These are phyloP conservation scores for Mrakia gelida DNA, from an alignment of 768 basidiomycete species.

Conservation along the genomic window DNA sequence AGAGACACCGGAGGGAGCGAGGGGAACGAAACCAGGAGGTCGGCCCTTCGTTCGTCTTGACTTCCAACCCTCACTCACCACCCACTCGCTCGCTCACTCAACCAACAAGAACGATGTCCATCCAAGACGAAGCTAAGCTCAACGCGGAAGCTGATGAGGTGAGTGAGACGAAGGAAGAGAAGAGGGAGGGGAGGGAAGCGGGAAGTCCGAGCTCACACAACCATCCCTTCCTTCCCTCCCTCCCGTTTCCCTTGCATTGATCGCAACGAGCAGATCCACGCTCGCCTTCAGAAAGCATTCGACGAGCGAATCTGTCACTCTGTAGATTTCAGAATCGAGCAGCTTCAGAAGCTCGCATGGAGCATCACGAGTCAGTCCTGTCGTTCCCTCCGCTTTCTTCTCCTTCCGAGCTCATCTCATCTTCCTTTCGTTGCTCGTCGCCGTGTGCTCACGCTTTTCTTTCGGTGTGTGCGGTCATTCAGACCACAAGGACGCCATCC, in stretches of 20 bases:
- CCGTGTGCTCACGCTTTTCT: too few species aligned
- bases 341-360: slow-evolving; percentile 44
- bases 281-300: slow-evolving; percentile 33
- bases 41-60: too few species aligned
- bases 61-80: too few species aligned
- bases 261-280: neutral
- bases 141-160: neutral
- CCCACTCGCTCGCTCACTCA: too few species aligned
- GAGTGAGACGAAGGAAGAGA: neutral
- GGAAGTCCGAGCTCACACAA: neutral
- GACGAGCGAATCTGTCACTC: slow-evolving; percentile 29
- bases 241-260: neutral
- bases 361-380: slow-evolving; percentile 35
- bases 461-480: too few species aligned
- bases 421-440: neutral
- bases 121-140: neutral
- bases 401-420: neutral
- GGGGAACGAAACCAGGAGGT: too few species aligned
- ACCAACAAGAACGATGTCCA: neutral
- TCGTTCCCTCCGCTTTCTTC: neutral
- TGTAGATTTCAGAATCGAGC: slow-evolving; percentile 39
- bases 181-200: neutral
- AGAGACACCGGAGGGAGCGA: neutral
- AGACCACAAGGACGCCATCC: slow-evolving; percentile 41
- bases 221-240: neutral